phyloP scores from a whole-genome alignment of 2,329 filamentous ascomycete genomes.

The Aspergillus sp. region DNA sequence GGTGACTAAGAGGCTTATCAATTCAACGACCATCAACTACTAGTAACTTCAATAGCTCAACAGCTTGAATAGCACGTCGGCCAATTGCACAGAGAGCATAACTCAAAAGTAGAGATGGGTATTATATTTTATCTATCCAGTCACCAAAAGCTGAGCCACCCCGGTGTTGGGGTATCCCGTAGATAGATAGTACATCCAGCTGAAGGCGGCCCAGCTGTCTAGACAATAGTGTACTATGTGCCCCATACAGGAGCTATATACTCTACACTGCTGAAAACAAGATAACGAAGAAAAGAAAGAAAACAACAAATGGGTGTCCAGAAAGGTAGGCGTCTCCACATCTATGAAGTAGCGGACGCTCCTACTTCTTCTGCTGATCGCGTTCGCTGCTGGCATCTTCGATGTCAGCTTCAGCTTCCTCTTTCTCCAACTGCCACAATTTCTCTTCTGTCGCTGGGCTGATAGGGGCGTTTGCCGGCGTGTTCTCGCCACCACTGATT shows the following conservation, averaged over 20 bases:
- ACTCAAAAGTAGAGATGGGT: constrained; percentile 15
- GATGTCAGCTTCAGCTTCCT: constrained; percentile 38
- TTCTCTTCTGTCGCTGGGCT: constrained; percentile 51
- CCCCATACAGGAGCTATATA: constrained; percentile 1
- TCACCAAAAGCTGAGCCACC: constrained; percentile 6
- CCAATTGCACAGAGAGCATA: neutral
- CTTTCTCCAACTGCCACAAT: constrained; percentile 50
- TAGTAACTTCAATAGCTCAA: too few relatives aligned
- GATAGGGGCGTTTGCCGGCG: constrained; percentile 27
- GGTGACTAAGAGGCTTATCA: constrained; percentile 15
- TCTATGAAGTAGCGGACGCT: neutral
- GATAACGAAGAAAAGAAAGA: constrained; percentile 9
- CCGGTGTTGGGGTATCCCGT: neutral
- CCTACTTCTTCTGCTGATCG: constrained; percentile 11
- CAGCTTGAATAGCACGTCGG: neutral
- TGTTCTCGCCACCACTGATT: constrained; percentile 75
- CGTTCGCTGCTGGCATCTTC: constrained; percentile 5
- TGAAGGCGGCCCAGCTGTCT: constrained; percentile 7
- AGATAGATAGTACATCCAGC: constrained; percentile 13
- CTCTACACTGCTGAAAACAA: constrained; percentile 12
- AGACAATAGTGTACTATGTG: constrained; percentile 8
- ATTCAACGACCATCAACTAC: neutral
- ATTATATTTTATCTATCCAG: constrained; percentile 20
- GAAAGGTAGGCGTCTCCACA: neutral
- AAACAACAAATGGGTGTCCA: neutral